These are phyloP conservation scores for Epichloe glyceriae DNA, from an alignment of 2,329 filamentous ascomycete genomes.

Conservation along the genomic window DNA sequence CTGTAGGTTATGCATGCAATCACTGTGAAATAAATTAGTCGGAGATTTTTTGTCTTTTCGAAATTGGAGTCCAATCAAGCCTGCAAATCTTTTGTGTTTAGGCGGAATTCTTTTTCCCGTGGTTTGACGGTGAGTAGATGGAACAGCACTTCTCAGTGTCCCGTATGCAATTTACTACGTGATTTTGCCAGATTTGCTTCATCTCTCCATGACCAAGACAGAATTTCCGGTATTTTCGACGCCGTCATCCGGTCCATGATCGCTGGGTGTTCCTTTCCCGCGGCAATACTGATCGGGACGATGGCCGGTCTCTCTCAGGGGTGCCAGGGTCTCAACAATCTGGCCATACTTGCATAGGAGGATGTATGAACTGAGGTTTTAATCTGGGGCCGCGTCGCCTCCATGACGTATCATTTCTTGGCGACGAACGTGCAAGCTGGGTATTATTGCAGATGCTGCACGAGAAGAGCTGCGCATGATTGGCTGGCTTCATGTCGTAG, in stretches of 20 bases:
- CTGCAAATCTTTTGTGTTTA: no score
- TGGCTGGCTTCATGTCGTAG: not conserved
- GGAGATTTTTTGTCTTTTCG: no score
- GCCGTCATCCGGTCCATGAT: not conserved
- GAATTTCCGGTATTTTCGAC: not conserved
- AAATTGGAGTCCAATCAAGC: no score
- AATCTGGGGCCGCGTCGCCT: not conserved
- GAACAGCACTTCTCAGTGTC: no score
- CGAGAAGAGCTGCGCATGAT: not conserved
- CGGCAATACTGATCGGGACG: not conserved
- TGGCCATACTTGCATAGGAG: not conserved
- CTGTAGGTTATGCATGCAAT: not conserved
- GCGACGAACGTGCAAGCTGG: not conserved
- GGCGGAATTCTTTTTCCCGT: accelerated
- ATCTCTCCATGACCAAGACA: no score
- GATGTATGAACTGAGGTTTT: no score
- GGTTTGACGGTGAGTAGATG: no score
- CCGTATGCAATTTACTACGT: no score
- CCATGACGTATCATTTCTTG: not conserved
- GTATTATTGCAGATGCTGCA: not conserved
- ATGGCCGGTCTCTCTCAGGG: not conserved
- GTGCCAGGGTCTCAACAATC: not conserved
- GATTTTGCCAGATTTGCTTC: no score
- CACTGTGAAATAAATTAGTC: not conserved
- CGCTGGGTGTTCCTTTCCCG: not conserved